Percentiles rank a stretch among this genome's conserved stretches.
These are phyloP conservation scores for Penicillium psychrosexuale DNA, from an alignment of 2,329 filamentous ascomycete species.

Conservation along the genomic window DNA sequence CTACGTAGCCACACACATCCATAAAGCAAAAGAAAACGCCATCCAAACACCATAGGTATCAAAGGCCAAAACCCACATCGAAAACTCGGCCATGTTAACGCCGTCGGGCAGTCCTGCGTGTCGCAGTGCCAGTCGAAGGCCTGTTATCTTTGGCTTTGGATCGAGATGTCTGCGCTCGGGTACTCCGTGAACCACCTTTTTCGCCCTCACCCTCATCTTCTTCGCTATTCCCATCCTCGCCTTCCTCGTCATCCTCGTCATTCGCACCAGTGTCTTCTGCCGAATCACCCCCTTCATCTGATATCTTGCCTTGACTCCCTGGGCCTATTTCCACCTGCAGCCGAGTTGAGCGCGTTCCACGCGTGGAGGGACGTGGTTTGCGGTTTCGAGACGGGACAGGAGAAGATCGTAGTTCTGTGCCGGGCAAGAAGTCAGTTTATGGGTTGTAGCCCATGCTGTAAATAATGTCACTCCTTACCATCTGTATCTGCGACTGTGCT, in stretches of 20 bases:
- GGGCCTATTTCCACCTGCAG: constrained; percentile 41
- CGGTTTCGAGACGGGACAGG: constrained; percentile 43
- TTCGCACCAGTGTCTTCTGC: constrained; percentile 37
- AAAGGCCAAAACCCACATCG: constrained; percentile 9
- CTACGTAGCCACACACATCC: constrained; percentile 8
- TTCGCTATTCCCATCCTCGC: constrained; percentile 38
- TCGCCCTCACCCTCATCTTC: constrained; percentile 37
- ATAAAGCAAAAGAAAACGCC: constrained; percentile 10
- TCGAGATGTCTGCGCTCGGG: constrained; percentile 36
- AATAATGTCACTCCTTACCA: constrained; percentile 33
- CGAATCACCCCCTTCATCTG: constrained; percentile 40
- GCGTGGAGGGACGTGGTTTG: constrained; percentile 33
- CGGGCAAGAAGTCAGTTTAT: constrained; percentile 2
- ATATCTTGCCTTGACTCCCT: constrained; percentile 28
- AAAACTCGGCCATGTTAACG: constrained; percentile 22
- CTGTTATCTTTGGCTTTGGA: constrained; percentile 38
- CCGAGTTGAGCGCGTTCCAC: constrained; percentile 39
- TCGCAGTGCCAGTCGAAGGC: constrained; percentile 31
- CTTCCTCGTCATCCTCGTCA: constrained; percentile 41
- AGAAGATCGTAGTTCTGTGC: constrained; percentile 43
- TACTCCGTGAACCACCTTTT: constrained; percentile 38
- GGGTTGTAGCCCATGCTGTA: neutral
- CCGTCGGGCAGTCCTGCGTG: constrained; percentile 37
- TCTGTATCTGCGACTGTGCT: constrained; percentile 50
- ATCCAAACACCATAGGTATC: constrained; percentile 27